These are phyloP conservation scores for Daldinia loculata DNA, from an alignment of 495 filamentous ascomycete species.

Conservation along the genomic window DNA sequence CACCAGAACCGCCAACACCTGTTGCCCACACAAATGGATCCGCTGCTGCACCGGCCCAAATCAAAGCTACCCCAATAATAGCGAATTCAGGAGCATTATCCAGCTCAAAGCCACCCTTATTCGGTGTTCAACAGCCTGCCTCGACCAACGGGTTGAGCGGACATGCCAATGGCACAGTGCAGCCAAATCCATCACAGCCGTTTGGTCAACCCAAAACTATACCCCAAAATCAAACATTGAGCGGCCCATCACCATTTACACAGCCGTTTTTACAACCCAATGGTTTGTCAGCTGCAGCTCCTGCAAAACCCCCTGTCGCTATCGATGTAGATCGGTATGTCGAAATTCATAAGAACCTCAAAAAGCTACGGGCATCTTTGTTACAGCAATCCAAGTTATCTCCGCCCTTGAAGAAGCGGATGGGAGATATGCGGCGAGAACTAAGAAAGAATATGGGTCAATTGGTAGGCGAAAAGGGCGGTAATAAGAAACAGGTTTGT, in stretches of 20 bases:
- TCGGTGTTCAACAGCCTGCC: slow-evolving; percentile 14
- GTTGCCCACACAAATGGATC: slow-evolving; percentile 7
- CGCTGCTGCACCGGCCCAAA: background rate
- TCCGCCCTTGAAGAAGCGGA: slow-evolving; percentile 63
- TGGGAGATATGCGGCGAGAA: slow-evolving; percentile 78
- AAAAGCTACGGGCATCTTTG: slow-evolving; percentile 70
- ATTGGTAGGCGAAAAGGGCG: slow-evolving; percentile 68
- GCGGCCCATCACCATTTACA: slow-evolving; percentile 13
- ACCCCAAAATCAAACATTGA: slow-evolving; percentile 8
- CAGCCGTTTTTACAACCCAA: slow-evolving; percentile 16
- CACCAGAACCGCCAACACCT: slow-evolving; percentile 47
- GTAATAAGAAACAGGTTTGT: slow-evolving; percentile 68
- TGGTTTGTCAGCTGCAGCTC: slow-evolving; percentile 1
- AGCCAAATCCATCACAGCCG: slow-evolving; percentile 25
- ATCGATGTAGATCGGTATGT: slow-evolving; percentile 64
- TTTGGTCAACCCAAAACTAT: background rate
- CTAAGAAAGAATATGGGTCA: slow-evolving; percentile 79
- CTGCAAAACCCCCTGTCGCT: background rate
- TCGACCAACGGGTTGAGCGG: slow-evolving; percentile 22
- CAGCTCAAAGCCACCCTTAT: background rate
- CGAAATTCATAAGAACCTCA: slow-evolving; percentile 75
- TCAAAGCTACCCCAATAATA: background rate
- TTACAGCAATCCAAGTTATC: slow-evolving; percentile 57
- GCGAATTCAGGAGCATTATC: background rate
- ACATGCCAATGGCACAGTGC: slow-evolving; percentile 22